A percentile compares a stretch with the other conserved stretches of the same genome.
Conservation (phyloP, 2,329 filamentous ascomycete species). For the Hymenoscyphus infarciens region DNA sequence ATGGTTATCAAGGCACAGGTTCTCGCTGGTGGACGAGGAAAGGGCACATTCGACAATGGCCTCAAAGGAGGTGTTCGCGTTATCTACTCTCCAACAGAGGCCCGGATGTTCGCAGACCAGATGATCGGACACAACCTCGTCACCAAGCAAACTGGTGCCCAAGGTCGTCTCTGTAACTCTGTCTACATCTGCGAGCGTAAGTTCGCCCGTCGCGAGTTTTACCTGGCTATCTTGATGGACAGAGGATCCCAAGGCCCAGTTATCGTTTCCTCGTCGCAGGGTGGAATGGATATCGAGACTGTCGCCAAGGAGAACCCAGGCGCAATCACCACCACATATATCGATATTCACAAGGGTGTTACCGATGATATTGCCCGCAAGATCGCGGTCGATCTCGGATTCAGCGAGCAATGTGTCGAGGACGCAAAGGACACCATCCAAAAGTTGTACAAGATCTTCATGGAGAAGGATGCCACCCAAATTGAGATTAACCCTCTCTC, state of each 20-base stretch:
- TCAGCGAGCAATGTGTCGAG: slow-evolving; percentile 96
- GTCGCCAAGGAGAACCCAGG: slow-evolving; percentile 97
- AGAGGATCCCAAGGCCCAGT: slow-evolving; percentile 85
- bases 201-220: slow-evolving; percentile 98
- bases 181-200: slow-evolving; percentile 99
- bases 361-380: slow-evolving; percentile 90
- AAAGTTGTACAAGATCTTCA: slow-evolving; percentile 98
- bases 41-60: slow-evolving; percentile 96
- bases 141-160: slow-evolving; percentile 97
- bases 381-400: slow-evolving; percentile 89
- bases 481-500: slow-evolving; percentile 99
- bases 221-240: slow-evolving; percentile 98
- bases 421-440: slow-evolving; percentile 95
- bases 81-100: slow-evolving; percentile 95
- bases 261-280: slow-evolving; percentile 96
- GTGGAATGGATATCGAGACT: slow-evolving; percentile 98
- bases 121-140: slow-evolving; percentile 99
- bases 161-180: slow-evolving; percentile 88
- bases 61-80: slow-evolving; percentile 98
- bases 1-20: slow-evolving; percentile 99
- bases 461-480: slow-evolving; percentile 97
- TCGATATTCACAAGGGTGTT: slow-evolving; percentile 92
- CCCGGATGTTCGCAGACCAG: slow-evolving; percentile 96
- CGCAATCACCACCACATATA: slow-evolving; percentile 88
- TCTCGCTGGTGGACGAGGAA: slow-evolving; percentile 93